A percentile compares a stretch with the other conserved stretches of the same genome.
Conservation (phyloP, 2,329 filamentous ascomycete genomes). For the Colletotrichum sansevieriae region DNA sequence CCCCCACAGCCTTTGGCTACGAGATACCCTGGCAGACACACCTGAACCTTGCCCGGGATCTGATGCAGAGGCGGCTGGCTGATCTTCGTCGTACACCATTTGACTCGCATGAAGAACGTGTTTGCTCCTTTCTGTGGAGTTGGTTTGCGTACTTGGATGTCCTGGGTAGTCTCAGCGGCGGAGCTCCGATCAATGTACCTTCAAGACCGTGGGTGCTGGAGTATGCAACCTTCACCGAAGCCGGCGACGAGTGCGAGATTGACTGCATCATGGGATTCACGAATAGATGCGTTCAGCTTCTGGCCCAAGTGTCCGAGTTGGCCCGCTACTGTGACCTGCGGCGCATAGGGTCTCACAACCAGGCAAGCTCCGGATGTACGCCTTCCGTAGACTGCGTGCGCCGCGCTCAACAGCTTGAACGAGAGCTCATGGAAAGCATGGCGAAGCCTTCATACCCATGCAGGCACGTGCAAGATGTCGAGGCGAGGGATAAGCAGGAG, state of each 20-base stretch:
- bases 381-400: constrained; percentile 67
- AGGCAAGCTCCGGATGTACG: constrained; percentile 63
- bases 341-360: constrained; percentile 65
- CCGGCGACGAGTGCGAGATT: constrained; percentile 74
- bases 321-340: constrained; percentile 76
- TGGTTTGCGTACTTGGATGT: constrained; percentile 91
- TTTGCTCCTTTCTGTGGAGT: constrained; percentile 80
- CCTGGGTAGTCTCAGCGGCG: constrained; percentile 77
- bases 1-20: constrained; percentile 84
- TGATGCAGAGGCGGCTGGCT: constrained; percentile 74
- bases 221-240: constrained; percentile 62
- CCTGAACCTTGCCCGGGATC: constrained; percentile 79
- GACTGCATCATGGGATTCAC: constrained; percentile 88
- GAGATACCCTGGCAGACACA: constrained; percentile 85
- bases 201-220: constrained; percentile 65
- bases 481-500: constrained; percentile 70
- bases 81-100: constrained; percentile 50
- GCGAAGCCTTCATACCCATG: constrained; percentile 56
- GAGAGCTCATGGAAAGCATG: constrained; percentile 71
- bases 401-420: constrained; percentile 71
- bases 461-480: constrained; percentile 60
- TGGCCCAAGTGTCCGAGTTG: constrained; percentile 79
- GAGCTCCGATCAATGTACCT: constrained; percentile 62
- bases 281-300: constrained; percentile 75
- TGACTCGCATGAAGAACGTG: constrained; percentile 65